Base-by-base conservation (phyloP, 768 basidiomycete genomes). In the Mycena chlorophos region DNA sequence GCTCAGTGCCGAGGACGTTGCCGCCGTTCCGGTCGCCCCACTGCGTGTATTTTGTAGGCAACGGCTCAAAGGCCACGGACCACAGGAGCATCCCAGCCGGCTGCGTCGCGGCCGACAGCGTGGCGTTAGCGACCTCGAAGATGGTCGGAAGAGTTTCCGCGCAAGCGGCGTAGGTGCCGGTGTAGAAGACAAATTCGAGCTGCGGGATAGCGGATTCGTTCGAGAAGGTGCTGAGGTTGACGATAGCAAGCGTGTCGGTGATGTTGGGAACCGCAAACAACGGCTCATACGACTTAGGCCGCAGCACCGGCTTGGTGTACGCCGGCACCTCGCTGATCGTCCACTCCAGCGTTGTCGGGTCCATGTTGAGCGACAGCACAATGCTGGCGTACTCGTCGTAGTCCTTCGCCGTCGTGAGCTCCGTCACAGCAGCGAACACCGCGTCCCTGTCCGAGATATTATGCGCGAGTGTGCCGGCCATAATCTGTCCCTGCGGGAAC, bases 301-400 rank as follows among this genome's bases (percentile, higher is more conserved):
- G 40, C 40, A 42, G 20, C 20, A 14, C 40, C 5, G 40, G 40
- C 40, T 42, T 42, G 8, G 40, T 42, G 40, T 42, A 42, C 13
- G 22, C 40, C n/a, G 40, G 40, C 14, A 42, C 40, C 20, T 42
- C 40, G 20, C 40, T 42, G 13, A 42, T 12, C 13, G 40, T 42
- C 40, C 40, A 42, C 22, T 12, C 22, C 20, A 8, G 13, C 8
- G 14, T 19, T 20, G 40, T 14, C 20, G 40, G 40, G n/a, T 20
- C 22, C 13, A 42, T 14, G 40, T 19, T 42, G 40, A 42, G 8
- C 13, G 40, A 42, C 13, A 42, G 40, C 8, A 42, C 40, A 22
- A 42, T 42, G 40, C 40, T 42, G 8, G 40, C 40, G n/a, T 42
- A 42, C 40, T 42, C 40, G n/a, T 42, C 40, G 40, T 42, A 42